phyloP scores from a whole-genome alignment of 2,329 filamentous ascomycete genomes.

The Furcasterigmium sp. region DNA sequence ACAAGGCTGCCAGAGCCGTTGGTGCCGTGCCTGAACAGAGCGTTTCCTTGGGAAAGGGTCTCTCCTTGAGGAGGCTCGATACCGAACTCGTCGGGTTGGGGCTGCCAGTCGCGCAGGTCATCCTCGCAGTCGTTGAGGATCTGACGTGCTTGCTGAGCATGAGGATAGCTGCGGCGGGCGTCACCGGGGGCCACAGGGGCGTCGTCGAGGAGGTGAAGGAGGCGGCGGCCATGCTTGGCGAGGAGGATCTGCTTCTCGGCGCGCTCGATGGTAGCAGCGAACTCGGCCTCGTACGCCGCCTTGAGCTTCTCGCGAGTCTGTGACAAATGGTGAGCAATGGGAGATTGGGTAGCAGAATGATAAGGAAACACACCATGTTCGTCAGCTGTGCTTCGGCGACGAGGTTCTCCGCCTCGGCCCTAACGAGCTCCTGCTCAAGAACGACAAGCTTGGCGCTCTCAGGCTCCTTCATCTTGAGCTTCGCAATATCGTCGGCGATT shows the following conservation, averaged over 20 bases:
- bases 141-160: conserved; percentile 66
- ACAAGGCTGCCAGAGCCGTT: neutral
- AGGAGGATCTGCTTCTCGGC: conserved; percentile 96
- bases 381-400: conserved; percentile 95
- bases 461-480: conserved; percentile 88
- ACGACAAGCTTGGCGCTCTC: conserved; percentile 74
- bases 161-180: conserved; percentile 60
- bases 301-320: conserved; percentile 94
- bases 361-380: conserved; percentile 67
- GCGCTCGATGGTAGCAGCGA: conserved; percentile 87
- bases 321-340: neutral
- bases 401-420: conserved; percentile 91
- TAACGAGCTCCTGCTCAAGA: conserved; percentile 92
- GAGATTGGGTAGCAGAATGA: neutral
- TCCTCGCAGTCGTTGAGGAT: conserved; percentile 90
- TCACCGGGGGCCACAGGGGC: conserved; percentile 86
- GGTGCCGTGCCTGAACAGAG: conserved; percentile 1
- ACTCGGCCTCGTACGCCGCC: conserved; percentile 85
- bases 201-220: conserved; percentile 84
- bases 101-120: conserved; percentile 72
- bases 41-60: too few relatives aligned
- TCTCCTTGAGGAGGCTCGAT: conserved; percentile 1
- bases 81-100: conserved; percentile 29
- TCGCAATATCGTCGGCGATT: conserved; percentile 87
- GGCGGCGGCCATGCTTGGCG: conserved; percentile 80